Base-by-base conservation (phyloP, 2,329 filamentous ascomycete species). In the Zasmidium cellare region DNA sequence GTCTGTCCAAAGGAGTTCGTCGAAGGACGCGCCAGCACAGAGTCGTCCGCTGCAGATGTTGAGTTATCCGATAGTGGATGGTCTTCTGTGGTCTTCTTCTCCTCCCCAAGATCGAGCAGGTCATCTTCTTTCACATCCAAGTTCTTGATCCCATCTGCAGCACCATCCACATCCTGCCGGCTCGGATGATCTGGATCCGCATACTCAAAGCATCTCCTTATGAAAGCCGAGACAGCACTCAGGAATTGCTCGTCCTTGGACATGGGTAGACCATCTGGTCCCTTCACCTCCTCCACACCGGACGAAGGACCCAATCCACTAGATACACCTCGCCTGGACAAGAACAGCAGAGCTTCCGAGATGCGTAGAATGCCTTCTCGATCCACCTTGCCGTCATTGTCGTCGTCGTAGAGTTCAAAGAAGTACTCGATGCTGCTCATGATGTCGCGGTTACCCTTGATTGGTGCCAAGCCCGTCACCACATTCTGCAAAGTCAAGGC, bases 341-440 rank as follows among this genome's bases (percentile, higher is more conserved):
- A 82, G 75, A 99, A 99, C 2, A 99, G 79, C 28, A 99, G 79
- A 0, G 93, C 91, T 75, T 99, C 94, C 0, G 92, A 97, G 71
- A 99, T 97, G 47, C 92, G 83, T 46, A 99, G 75, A 57, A 99
- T 99, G 5, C 94, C 94, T 74, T 99, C 94, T 11, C 94, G 86
- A 69, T 97, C 94, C 3, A 99, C 92, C 67, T 86, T 91, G 23
- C 94, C 94, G 71, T 96, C 92, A 1, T 87, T 84, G 68, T 93
- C 89, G 65, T 99, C 93, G 71, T 99, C 94, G 73, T 97, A 97
- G 0, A 99, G 84, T 69, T 97, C 91, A 67, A 99, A 99, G 74
- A 99, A 97, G 76, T 97, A 97, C 59, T 87, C 94, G 70, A 99
- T 97, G 58, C 90, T 94, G 25, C 91, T 91, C 93, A 99, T 97